These are phyloP conservation scores for Aureobasidium sp. DNA, from an alignment of 2,329 filamentous ascomycete genomes.

Conservation along the genomic window DNA sequence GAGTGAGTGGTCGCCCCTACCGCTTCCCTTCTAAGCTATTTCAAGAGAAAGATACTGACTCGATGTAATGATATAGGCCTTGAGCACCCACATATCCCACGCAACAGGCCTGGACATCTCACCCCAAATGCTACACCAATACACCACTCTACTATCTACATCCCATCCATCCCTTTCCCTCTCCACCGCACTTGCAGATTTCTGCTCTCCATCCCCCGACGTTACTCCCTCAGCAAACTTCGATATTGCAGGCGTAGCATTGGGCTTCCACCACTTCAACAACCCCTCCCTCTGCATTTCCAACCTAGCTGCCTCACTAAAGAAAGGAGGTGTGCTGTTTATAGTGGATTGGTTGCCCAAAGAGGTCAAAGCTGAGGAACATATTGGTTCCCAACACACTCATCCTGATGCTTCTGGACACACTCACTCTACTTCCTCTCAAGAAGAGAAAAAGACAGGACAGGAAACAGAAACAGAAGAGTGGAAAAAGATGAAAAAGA, in stretches of 20 bases:
- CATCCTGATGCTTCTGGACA: not conserved
- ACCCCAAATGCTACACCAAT: constrained; percentile 23
- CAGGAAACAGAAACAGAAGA: constrained; percentile 4
- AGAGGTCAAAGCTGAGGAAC: not conserved
- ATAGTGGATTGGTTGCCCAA: constrained; percentile 24
- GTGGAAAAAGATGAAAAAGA: constrained; percentile 21
- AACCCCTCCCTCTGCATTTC: constrained; percentile 20
- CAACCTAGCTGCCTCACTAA: constrained; percentile 21
- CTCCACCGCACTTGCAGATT: constrained; percentile 26
- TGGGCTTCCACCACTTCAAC: constrained; percentile 39
- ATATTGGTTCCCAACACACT: not conserved
- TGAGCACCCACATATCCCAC: constrained; percentile 21
- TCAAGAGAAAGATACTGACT: not conserved
- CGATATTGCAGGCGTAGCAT: constrained; percentile 34
- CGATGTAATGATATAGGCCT: constrained; percentile 13
- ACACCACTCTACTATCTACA: constrained; percentile 20
- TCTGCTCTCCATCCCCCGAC: constrained; percentile 24
- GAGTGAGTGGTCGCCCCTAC: not conserved
- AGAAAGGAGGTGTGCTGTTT: constrained; percentile 21
- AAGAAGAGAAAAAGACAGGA: no score
- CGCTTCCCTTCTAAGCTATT: no score
- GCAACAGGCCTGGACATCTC: constrained; percentile 26
- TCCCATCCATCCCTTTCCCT: constrained; percentile 6
- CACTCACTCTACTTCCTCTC: no score
- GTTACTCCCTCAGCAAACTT: constrained; percentile 26